Evolutionary conservation across 257 asterid genomes (phyloP).

Genomic region (Solanum habrochaites): DNA sequence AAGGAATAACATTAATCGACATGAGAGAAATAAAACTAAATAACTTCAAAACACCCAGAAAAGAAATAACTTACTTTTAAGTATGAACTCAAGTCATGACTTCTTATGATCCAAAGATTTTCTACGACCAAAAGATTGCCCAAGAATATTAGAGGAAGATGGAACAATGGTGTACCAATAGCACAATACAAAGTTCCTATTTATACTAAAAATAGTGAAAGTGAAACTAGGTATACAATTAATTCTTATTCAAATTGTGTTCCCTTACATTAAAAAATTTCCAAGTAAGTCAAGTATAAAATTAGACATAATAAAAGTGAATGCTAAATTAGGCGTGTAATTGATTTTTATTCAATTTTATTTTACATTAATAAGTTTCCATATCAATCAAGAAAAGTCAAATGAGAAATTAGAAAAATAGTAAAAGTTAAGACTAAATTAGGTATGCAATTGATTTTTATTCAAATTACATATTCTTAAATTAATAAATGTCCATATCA

Average conservation of each 20-base stretch:
- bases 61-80: neutral
- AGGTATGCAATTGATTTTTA: neutral
- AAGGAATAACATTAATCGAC: no score
- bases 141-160: neutral
- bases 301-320: no score
- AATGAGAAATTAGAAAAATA: no score
- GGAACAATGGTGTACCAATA: neutral
- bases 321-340: no score
- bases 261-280: neutral
- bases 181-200: neutral
- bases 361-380: no score
- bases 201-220: neutral
- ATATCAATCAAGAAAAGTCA: no score
- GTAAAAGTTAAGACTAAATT: no score
- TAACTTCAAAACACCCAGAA: neutral
- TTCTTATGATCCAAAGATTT: neutral
- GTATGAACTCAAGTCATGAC: neutral
- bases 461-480: no score
- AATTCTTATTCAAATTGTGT: neutral
- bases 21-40: neutral
- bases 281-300: no score
- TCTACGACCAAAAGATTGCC: neutral
- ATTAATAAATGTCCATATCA: neutral
- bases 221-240: neutral
- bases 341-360: no score